phyloP scores from a whole-genome alignment of 768 basidiomycete species.

The Fomitopsis pulvina region DNA sequence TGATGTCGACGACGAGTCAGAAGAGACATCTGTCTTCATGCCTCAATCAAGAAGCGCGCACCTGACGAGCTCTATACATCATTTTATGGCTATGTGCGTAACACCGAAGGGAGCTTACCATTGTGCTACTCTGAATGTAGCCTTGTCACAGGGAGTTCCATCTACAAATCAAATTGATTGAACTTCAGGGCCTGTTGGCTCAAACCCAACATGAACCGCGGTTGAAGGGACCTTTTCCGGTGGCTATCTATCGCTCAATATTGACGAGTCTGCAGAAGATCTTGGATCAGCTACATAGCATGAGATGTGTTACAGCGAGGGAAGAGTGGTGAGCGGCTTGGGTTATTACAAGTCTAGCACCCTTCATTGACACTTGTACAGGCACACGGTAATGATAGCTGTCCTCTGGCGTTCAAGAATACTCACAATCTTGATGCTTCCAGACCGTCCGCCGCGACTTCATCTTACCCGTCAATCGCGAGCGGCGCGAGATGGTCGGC shows the following conservation, averaged over 20 bases:
- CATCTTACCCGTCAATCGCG: slow-evolving; percentile 82
- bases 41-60: slow-evolving; percentile 33
- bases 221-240: slow-evolving; percentile 92
- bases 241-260: slow-evolving; percentile 75
- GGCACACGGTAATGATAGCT: slow-evolving; percentile 58
- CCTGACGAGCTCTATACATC: slow-evolving; percentile 60
- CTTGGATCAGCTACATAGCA: slow-evolving; percentile 85
- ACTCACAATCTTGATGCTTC: neutral
- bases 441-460: slow-evolving; percentile 83
- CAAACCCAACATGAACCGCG: slow-evolving; percentile 93
- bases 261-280: slow-evolving; percentile 80
- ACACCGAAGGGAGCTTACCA: neutral
- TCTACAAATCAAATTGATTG: slow-evolving; percentile 84
- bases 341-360: slow-evolving; percentile 6
- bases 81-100: slow-evolving; percentile 89
- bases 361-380: slow-evolving; percentile 20
- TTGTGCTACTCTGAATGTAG: neutral
- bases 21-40: slow-evolving; percentile 23
- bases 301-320: slow-evolving; percentile 94
- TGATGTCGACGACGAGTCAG: slow-evolving; percentile 8
- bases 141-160: slow-evolving; percentile 74
- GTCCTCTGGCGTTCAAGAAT: neutral
- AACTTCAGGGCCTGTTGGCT: slow-evolving; percentile 76
- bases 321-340: slow-evolving; percentile 73
- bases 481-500: slow-evolving; percentile 91